Evolutionary conservation across 2,329 filamentous ascomycete species (phyloP), one percentile per base, ranked within the genome.

Genomic region (Microascus cirrosus): DNA sequence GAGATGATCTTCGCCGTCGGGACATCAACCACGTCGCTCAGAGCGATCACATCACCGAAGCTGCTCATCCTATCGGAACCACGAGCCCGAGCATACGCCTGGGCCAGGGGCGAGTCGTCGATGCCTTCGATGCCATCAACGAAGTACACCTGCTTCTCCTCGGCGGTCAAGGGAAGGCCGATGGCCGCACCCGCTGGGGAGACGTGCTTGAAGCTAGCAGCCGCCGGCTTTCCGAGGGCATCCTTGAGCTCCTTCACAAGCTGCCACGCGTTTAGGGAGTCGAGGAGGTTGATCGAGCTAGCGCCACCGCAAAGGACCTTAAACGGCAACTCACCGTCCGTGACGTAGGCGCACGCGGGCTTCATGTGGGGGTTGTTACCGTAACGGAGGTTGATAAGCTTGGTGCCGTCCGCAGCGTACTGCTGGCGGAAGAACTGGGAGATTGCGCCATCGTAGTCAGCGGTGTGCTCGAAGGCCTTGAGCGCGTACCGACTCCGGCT

Each of bases 321-420:
- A 83, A 96, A 96, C n/a, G 94, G 94, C 57, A 99, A 78, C 63
- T 84, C 78, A 61, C 82, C 84, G 59, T 87, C 80, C 63, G 81
- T 80, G 64, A 87, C 83, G 71, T 84, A 96, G 56, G 93, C 92
- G 22, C 91, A 84, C 35, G 94, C 94, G 52, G 93, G 92, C 80
- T 96, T 97, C 77, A 99, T 94, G 76, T 99, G 94, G 35, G 94
- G 94, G 78, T 99, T 99, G 67, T 90, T 89, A 61, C 94, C 94
- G 72, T 99, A 99, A 66, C 94, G 87, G 62, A 99, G 86, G 60
- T 90, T 78, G 60, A 95, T 70, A 73, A 95, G 85, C 76, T 96
- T 90, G 62, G 84, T 74, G 63, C 92, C 92, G 60, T 91, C 86
- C 62, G 85, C 84, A 59, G 94, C 91, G 70, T 97, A 99, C 76